phyloP scores from a whole-genome alignment of 2,329 filamentous ascomycete species.

The Aspergillus awamori region DNA sequence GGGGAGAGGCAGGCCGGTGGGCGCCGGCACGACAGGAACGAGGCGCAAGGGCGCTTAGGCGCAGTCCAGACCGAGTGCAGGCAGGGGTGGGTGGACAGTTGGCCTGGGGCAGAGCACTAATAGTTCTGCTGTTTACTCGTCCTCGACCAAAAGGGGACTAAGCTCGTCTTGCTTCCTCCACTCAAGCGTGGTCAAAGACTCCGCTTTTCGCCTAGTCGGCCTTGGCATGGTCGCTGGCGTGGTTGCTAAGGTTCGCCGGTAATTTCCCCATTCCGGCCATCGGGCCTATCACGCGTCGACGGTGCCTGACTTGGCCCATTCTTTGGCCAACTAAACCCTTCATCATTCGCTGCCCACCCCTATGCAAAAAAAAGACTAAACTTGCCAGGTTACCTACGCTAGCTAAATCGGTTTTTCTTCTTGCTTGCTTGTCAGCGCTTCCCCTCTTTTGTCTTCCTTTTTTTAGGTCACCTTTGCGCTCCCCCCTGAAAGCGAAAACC shows the following conservation, averaged over 20 bases:
- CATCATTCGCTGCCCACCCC: constrained; percentile 5
- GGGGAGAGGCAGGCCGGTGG: background rate
- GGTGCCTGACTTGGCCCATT: constrained; percentile 18
- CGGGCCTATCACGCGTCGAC: constrained; percentile 14
- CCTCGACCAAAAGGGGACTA: no score
- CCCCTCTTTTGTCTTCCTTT: constrained; percentile 3
- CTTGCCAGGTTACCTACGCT: background rate
- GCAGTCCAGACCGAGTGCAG: background rate
- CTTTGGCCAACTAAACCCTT: background rate
- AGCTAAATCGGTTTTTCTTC: background rate
- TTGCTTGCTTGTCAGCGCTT: background rate
- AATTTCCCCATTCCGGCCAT: constrained; percentile 11
- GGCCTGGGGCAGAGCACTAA: background rate
- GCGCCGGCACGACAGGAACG: constrained; percentile 14
- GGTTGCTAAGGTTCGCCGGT: constrained; percentile 12
- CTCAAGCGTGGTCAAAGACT: no score
- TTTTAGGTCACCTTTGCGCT: constrained; percentile 5
- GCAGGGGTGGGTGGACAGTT: constrained; percentile 8
- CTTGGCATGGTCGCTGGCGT: constrained; percentile 20
- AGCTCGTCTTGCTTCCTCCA: no score
- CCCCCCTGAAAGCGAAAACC: background rate
- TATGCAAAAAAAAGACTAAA: background rate
- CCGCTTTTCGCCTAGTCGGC: background rate
- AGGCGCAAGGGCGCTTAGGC: constrained; percentile 27
- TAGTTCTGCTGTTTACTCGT: background rate